Percentiles rank a stretch among this genome's conserved stretches.
Evolutionary conservation across 192 early-diverging fungal species (phyloP).

Genomic region (Chytriomyces sp.): DNA sequence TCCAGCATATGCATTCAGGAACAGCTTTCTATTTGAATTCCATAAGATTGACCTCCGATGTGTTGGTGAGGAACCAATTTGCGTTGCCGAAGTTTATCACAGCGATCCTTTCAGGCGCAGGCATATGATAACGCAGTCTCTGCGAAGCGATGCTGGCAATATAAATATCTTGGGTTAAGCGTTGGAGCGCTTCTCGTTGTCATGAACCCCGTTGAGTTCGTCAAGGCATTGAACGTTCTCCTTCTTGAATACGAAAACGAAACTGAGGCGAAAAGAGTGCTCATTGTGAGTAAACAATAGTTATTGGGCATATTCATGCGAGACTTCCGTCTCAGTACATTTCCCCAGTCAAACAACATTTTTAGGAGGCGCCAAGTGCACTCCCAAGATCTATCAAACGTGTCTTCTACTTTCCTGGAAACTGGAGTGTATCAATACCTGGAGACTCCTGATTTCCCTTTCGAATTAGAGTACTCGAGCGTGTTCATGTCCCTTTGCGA

Average conservation of each 20-base stretch:
- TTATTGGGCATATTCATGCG: not conserved
- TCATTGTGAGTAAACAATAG: conserved; percentile 27
- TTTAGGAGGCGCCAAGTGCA: conserved; percentile 26
- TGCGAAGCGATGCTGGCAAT: conserved; percentile 30
- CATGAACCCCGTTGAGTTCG: conserved; percentile 35
- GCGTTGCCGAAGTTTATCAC: not conserved
- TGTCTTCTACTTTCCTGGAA: conserved; percentile 13
- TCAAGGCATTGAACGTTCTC: conserved; percentile 39
- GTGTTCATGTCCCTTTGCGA: conserved; percentile 43
- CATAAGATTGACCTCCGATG: conserved; percentile 24
- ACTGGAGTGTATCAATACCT: conserved; percentile 37
- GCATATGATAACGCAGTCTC: conserved; percentile 26
- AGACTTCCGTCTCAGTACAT: not conserved
- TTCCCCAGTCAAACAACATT: conserved; percentile 25
- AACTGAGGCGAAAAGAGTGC: conserved; percentile 26
- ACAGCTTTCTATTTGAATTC: conserved; percentile 29
- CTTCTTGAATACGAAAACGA: conserved; percentile 44
- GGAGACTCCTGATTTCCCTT: conserved; percentile 43
- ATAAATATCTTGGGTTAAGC: conserved; percentile 41
- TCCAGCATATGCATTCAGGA: conserved; percentile 28
- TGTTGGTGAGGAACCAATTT: conserved; percentile 20
- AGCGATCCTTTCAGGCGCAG: not conserved
- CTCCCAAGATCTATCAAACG: conserved; percentile 24
- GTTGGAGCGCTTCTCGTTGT: conserved; percentile 40
- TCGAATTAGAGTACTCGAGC: conserved; percentile 43